Base-by-base conservation (phyloP, 768 basidiomycete genomes). In the Auricularia sp. region DNA sequence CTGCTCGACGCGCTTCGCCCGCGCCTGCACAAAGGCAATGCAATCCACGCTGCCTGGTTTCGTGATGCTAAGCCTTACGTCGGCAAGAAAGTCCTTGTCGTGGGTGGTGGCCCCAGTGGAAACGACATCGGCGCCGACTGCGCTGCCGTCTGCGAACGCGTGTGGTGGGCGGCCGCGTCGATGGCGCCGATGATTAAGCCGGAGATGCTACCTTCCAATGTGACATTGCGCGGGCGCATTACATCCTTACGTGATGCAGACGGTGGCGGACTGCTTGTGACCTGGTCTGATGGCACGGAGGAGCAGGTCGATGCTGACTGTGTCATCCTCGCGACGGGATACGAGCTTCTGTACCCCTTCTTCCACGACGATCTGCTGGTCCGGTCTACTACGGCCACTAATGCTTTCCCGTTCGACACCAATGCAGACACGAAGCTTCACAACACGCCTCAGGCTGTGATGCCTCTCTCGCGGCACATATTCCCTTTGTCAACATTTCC, bases 251-350 rank as follows among this genome's bases (percentile, higher is more conserved):
- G 73, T 16, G 69, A 68, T 1, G 33, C 21, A 34, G 4, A 23
- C 21, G 54, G 18, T 54, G 47, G 44, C 59, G 29, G 29, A n/a
- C 66, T 29, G n/a, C 73, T 74, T 8, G 84, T 86, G 6, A 70
- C 77, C 36, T 87, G 90, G 67, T 82, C 80, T 65, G 87, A 88
- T 65, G 85, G 83, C 1, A 75, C 81, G 1, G 68, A 71, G 12
- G 87, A 88, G 70, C 67, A 7, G 29, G 4, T 73, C 36, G 77
- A 76, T 4, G 76, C 92, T 64, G 84, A 87, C 67, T 74, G 82
- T 66, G 84, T 84, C 67, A 83, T 91, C 62, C 74, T 92, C 18
- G 91, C 89, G 2, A 93, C 91, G 2, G 91, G 91, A 11, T 93
- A 87, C 71, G 75, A 86, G 62, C 74, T 82, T 54, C 75, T 81